Base-by-base conservation (phyloP, 2,329 filamentous ascomycete species). In the Scedosporium aurantiacum region DNA sequence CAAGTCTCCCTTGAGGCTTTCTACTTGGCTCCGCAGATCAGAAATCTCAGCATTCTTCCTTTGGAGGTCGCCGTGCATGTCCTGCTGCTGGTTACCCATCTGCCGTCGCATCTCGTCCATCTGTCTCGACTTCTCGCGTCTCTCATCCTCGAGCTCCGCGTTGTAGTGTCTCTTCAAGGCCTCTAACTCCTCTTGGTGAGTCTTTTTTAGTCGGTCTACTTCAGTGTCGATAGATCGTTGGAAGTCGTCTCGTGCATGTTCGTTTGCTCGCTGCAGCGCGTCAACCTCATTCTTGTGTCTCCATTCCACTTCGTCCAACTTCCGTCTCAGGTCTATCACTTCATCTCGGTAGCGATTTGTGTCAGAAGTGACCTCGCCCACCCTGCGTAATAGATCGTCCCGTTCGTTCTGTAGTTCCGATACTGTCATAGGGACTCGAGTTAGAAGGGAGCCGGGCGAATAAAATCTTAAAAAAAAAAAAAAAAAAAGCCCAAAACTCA, bases 181-280 rank as follows among this genome's bases (percentile, higher is more conserved):
- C 5, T 85, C 82, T 16, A 93, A 69, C 59, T 89, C 86, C 60
- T 90, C 85, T 63, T 84, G 80, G 65, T 93, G 86, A 55, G 82
- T 78, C 61, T 80, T 83, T 14, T 80, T 75, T 45, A 87, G 67
- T 14, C 79, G 76, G 23, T 87, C 82, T 37, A 83, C 71, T 61
- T 89, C 82, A 6, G 79, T 77, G 61, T 77, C 71, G 37, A 77
- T 68, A 60, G 82, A 75, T 62, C 78, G 75, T 62, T 78, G 74
- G 58, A 85, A 69, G 64, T 82, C 77, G 61, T 86, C 79, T 8
- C 82, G 68, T 62, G 85, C 81, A 65, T 81, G 78, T 61, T 81
- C 76, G 68, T 85, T 79, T 59, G 79, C 75, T 47, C 80, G 77
- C 23, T 75, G 71, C 10, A 78, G 68, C 63, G 83, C 81, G 62